Conservation (phyloP, 169 alveolate species). For the Plasmodium vinckei region DNA sequence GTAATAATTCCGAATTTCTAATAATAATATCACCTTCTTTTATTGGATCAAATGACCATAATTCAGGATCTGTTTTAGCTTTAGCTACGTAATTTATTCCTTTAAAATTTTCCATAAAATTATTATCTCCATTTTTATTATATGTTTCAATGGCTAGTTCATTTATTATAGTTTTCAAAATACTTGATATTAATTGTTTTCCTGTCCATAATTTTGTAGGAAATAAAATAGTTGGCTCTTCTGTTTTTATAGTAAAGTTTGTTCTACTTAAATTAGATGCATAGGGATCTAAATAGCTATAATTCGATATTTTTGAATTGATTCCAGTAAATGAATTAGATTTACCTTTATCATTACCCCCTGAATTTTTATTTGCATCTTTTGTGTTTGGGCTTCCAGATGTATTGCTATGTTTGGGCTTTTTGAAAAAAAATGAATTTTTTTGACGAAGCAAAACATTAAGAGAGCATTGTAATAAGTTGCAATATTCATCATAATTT, state of each 20-base stretch:
- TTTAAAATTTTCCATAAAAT: constrained; percentile 77
- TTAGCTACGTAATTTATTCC: constrained; percentile 85
- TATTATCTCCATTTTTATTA: constrained; percentile 77
- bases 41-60: constrained; percentile 90
- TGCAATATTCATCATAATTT: constrained; percentile 90
- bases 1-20: constrained; percentile 92
- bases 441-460: constrained; percentile 45
- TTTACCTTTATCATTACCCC: neutral
- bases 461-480: constrained; percentile 86
- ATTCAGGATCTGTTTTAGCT: constrained; percentile 90
- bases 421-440: constrained; percentile 20
- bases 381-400: neutral
- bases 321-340: constrained; percentile 1
- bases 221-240: constrained; percentile 94
- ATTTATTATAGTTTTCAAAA: constrained; percentile 87
- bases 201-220: constrained; percentile 98
- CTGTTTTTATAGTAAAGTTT: constrained; percentile 75
- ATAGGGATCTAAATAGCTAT: constrained; percentile 56
- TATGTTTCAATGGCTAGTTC: constrained; percentile 79
- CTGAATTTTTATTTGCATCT: neutral
- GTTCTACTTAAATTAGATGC: constrained; percentile 26
- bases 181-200: constrained; percentile 91
- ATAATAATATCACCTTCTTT: constrained; percentile 88
- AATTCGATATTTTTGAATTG: constrained; percentile 12
- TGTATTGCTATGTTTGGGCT: neutral